Percentiles rank a stretch among this genome's conserved stretches.
These are phyloP conservation scores for Anthracocystis panici-leucophaei DNA, from an alignment of 1,284 basidiomycete species.

Conservation along the genomic window DNA sequence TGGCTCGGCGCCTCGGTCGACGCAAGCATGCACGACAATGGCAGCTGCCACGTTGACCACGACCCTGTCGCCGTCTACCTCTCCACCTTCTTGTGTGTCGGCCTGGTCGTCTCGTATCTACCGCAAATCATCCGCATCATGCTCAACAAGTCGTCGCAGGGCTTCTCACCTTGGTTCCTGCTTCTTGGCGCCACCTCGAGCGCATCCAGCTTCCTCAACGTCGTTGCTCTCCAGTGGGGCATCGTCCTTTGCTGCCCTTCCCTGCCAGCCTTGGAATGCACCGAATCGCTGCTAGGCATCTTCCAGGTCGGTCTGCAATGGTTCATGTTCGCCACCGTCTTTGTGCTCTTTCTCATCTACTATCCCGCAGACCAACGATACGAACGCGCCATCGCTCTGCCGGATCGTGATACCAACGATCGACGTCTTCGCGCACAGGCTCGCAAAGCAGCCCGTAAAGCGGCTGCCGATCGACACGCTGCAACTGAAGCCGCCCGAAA, in stretches of 20 bases:
- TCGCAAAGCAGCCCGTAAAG: constrained; percentile 33
- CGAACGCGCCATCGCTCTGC: constrained; percentile 62
- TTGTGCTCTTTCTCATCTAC: constrained; percentile 91
- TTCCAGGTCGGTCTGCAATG: constrained; percentile 87
- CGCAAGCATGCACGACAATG: constrained; percentile 27
- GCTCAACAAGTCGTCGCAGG: constrained; percentile 80
- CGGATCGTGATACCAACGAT: constrained; percentile 28
- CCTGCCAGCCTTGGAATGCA: constrained; percentile 73
- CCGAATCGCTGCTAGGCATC: constrained; percentile 85
- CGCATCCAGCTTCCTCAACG: constrained; percentile 70
- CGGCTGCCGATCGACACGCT: constrained; percentile 24
- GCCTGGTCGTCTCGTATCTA: constrained; percentile 85
- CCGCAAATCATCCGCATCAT: constrained; percentile 81
- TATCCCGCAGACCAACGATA: constrained; percentile 87
- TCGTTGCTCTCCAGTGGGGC: constrained; percentile 86
- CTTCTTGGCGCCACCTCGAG: constrained; percentile 83
- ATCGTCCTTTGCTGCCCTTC: constrained; percentile 82
- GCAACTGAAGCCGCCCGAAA: constrained; percentile 10
- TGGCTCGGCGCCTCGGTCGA: constrained; percentile 35
- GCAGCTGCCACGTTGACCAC: constrained; percentile 71
- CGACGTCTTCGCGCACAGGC: constrained; percentile 32
- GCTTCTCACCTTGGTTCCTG: constrained; percentile 92
- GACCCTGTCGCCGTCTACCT: constrained; percentile 82
- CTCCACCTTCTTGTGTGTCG: constrained; percentile 80
- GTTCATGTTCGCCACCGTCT: constrained; percentile 84